Conservation (phyloP, 2,329 filamentous ascomycete genomes). For the Orbilia javanica region DNA sequence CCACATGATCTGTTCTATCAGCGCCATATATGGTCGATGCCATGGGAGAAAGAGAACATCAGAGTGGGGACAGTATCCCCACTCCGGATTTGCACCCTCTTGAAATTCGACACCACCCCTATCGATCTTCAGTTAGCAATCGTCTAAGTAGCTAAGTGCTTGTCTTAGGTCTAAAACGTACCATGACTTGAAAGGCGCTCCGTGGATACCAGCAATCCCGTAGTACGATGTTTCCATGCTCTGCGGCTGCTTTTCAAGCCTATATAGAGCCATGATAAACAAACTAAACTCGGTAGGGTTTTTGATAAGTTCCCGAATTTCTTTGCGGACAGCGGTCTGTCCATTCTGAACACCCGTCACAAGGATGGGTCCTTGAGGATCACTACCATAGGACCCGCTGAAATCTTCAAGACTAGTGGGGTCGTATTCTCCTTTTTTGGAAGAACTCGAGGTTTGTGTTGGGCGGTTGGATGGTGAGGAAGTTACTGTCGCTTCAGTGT, state of each 20-base stretch:
- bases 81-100: constrained; percentile 20
- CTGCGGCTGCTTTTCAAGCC: constrained; percentile 78
- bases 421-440: constrained; percentile 19
- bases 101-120: constrained; percentile 23
- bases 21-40: constrained; percentile 83
- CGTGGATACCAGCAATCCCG: constrained; percentile 86
- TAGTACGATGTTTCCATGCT: constrained; percentile 78
- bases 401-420: constrained; percentile 15
- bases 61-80: constrained; percentile 31
- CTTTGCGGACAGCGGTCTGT: constrained; percentile 32
- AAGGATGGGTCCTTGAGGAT: neutral
- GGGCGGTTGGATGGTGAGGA: neutral
- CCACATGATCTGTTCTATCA: constrained; percentile 66
- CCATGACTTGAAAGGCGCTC: constrained; percentile 63
- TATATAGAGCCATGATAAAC: constrained; percentile 79
- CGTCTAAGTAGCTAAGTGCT: neutral
- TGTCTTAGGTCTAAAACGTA: neutral
- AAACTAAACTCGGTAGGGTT: constrained; percentile 68
- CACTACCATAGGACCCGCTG: neutral
- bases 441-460: neutral
- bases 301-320: constrained; percentile 38
- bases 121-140: neutral
- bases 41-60: constrained; percentile 75
- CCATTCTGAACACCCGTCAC: constrained; percentile 18
- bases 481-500: neutral